Conservation (phyloP, 2,329 filamentous ascomycete genomes). For the Arthrinium puccinioides region DNA sequence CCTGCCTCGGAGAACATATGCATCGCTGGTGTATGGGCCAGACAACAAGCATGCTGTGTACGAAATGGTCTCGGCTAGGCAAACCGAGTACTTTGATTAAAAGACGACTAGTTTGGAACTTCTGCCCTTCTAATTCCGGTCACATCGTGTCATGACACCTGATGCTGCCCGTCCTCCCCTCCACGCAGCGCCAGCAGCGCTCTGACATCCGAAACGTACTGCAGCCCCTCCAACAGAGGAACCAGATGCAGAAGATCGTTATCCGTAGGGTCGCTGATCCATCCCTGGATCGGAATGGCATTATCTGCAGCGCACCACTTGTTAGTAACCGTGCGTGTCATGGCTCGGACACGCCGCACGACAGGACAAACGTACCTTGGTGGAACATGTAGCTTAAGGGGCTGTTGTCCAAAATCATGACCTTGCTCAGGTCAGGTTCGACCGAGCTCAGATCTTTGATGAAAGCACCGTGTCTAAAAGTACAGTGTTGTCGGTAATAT, state of each 20-base stretch:
- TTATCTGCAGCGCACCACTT: conserved; percentile 70
- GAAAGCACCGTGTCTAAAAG: conserved; percentile 88
- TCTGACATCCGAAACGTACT: conserved; percentile 94
- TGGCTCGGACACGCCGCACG: neutral
- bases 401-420: conserved; percentile 98
- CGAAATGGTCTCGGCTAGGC: too few species aligned
- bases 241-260: conserved; percentile 90
- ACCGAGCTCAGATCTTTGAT: conserved; percentile 97
- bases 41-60: too few species aligned
- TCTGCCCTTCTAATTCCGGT: too few species aligned
- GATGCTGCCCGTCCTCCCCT: conserved; percentile 65
- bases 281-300: conserved; percentile 96
- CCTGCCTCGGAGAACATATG: too few species aligned
- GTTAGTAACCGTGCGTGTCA: neutral
- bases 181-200: conserved; percentile 82
- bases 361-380: conserved; percentile 77
- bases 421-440: conserved; percentile 92
- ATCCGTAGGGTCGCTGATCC: conserved; percentile 98
- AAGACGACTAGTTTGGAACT: too few species aligned
- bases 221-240: conserved; percentile 84
- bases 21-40: too few species aligned
- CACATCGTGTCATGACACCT: conserved; percentile 3
- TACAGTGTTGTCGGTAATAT: conserved; percentile 97
- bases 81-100: too few species aligned
- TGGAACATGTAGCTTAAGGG: conserved; percentile 98